These are phyloP conservation scores for Verticillium albo-atrum DNA, from an alignment of 2,329 filamentous ascomycete species.

Conservation along the genomic window DNA sequence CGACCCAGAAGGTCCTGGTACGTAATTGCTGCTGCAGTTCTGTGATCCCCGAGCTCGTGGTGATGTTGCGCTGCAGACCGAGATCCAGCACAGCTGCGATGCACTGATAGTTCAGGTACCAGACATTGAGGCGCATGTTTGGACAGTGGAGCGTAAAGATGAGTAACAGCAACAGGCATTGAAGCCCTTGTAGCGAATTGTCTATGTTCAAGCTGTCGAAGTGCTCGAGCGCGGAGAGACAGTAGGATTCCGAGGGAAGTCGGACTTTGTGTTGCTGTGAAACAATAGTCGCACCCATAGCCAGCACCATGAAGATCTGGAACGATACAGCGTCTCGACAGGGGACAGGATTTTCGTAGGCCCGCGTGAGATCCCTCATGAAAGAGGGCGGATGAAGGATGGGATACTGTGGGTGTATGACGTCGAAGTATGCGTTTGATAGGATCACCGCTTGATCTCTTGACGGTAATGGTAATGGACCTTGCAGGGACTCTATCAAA, in stretches of 20 bases:
- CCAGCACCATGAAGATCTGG: slow-evolving; percentile 49
- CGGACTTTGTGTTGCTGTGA: slow-evolving; percentile 36
- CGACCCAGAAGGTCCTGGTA: slow-evolving; percentile 51
- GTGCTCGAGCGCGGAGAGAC: slow-evolving; percentile 39
- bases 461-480: slow-evolving; percentile 24
- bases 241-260: slow-evolving; percentile 44
- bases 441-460: slow-evolving; percentile 33
- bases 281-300: slow-evolving; percentile 40
- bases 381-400: slow-evolving; percentile 42
- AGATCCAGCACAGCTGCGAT: slow-evolving; percentile 45
- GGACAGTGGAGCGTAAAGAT: slow-evolving; percentile 48
- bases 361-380: slow-evolving; percentile 11
- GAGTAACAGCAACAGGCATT: slow-evolving; percentile 40
- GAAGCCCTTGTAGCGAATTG: slow-evolving; percentile 42
- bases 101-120: slow-evolving; percentile 53
- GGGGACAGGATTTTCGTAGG: slow-evolving; percentile 18
- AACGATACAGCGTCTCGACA: slow-evolving; percentile 21
- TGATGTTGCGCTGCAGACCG: slow-evolving; percentile 46
- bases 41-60: slow-evolving; percentile 34
- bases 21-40: slow-evolving; percentile 48
- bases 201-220: slow-evolving; percentile 42
- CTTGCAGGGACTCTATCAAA: slow-evolving; percentile 24
- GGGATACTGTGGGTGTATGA: slow-evolving; percentile 43
- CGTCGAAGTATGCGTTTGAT: slow-evolving; percentile 41
- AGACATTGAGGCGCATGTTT: slow-evolving; percentile 42